Conservation (phyloP, 169 alveolate species). For the Cryptosporidium canis region DNA sequence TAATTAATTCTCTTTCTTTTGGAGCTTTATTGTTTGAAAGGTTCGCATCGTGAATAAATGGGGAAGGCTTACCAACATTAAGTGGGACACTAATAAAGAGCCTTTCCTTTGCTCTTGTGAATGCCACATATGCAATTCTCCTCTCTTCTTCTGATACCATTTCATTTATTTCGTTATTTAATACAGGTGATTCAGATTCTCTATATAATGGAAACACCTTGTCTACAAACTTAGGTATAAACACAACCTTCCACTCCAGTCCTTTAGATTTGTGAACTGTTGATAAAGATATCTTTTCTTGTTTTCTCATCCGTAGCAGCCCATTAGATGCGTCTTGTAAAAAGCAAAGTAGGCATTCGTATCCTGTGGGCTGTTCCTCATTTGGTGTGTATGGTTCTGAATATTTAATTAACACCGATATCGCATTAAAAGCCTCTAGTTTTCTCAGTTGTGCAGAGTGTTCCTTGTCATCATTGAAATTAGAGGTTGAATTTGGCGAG, state of each 20-base stretch:
- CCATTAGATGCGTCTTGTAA: conserved; percentile 74
- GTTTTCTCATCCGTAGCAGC: conserved; percentile 71
- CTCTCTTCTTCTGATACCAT: conserved; percentile 82
- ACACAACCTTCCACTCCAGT: conserved; percentile 85
- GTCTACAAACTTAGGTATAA: conserved; percentile 80
- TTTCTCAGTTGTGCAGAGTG: conserved; percentile 42
- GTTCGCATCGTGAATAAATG: conserved; percentile 54
- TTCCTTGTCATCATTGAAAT: conserved; percentile 9
- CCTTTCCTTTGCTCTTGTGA: conserved; percentile 81
- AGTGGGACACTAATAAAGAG: conserved; percentile 59
- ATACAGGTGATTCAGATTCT: neutral
- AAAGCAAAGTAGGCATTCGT: conserved; percentile 74
- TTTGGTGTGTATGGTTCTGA: conserved; percentile 75
- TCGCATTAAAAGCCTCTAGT: neutral
- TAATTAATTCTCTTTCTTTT: conserved; percentile 10
- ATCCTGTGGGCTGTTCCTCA: conserved; percentile 74
- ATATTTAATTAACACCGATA: conserved; percentile 57
- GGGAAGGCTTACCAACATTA: conserved; percentile 43
- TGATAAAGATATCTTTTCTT: conserved; percentile 79
- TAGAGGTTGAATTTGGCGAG: neutral
- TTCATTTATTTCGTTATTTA: conserved; percentile 21
- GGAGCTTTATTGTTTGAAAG: neutral
- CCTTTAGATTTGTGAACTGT: conserved; percentile 86
- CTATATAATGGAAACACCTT: conserved; percentile 75
- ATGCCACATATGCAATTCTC: conserved; percentile 84